Evolutionary conservation across 139 green algal species (phyloP), one percentile per base, ranked within the genome.

Genomic region (Mesotaenium endlicherianum): DNA sequence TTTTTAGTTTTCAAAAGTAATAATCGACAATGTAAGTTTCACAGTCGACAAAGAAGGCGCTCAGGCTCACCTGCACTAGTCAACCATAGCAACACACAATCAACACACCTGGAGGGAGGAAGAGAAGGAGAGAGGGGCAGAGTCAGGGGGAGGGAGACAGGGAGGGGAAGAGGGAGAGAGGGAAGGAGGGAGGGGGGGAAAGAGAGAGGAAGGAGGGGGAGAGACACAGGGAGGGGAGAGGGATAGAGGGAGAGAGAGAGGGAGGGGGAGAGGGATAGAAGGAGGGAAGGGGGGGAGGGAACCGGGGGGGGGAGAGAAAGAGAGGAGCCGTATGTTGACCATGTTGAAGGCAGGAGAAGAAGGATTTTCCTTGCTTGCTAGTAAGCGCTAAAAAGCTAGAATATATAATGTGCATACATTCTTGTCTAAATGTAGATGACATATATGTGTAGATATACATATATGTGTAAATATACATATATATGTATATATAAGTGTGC

Each of bases 1-100:
- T 58, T 58, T 16, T 58, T 11, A 58, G 16, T 58, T 58, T 58
- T 58, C 16, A n/a, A n/a, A 58, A 58, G 49, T 58, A 16, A 58
- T n/a, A 58, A 16, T 58, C 11, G 49, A 58, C 49, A 58, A n/a
- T 58, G 49, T 58, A 58, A 16, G 16, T 58, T 58, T 11, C 49
- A n/a, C 16, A 58, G 11, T 11, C 49, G 16, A 16, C 16, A 58
- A 16, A 90, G 87, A 97, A 98, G 0, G 94, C 93, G 57, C 91
- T 95, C 38, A 98, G 80, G 85, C 89, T 93, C 3, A 99, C 93
- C 90, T 96, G 60, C 6, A 72, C 41, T 34, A 26, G 49, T n/a
- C n/a, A n/a, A n/a, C n/a, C n/a, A n/a, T n/a, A n/a, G n/a, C n/a
- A n/a, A n/a, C n/a, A n/a, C n/a, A n/a, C n/a, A n/a, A n/a, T n/a